phyloP scores from a whole-genome alignment of 495 filamentous ascomycete genomes.

The Daldinia childiae region DNA sequence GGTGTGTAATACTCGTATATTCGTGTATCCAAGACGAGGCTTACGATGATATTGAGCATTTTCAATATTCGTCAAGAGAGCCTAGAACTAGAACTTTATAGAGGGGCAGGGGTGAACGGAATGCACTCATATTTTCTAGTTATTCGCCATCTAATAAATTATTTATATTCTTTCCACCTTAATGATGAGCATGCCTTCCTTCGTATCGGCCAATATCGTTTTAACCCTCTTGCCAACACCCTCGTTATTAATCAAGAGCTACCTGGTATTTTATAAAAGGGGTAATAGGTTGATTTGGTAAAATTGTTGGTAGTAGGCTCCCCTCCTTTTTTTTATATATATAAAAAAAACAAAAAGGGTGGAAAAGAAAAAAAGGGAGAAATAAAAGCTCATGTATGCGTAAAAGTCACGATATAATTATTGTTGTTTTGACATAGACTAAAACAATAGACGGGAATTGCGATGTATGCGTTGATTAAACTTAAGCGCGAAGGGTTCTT shows the following conservation, averaged over 20 bases:
- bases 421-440: not conserved
- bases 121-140: not conserved
- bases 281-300: too few relatives aligned
- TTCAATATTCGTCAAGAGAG: not conserved
- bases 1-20: not conserved
- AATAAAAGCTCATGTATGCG: not conserved
- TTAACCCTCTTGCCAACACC: not conserved
- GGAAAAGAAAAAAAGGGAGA: too few relatives aligned
- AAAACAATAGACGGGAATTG: not conserved
- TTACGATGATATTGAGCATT: not conserved
- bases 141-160: not conserved
- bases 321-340: too few relatives aligned
- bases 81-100: not conserved
- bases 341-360: too few relatives aligned
- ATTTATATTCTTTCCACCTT: not conserved
- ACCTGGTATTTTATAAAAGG: too few relatives aligned
- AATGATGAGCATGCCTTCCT: not conserved
- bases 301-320: too few relatives aligned
- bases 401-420: not conserved
- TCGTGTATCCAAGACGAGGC: not conserved
- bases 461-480: not conserved
- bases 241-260: too few relatives aligned
- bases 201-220: not conserved
- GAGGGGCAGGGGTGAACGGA: not conserved
- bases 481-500: not conserved